Base-by-base conservation (phyloP, 352 stramenopile species). In the Phytophthora multivora region DNA sequence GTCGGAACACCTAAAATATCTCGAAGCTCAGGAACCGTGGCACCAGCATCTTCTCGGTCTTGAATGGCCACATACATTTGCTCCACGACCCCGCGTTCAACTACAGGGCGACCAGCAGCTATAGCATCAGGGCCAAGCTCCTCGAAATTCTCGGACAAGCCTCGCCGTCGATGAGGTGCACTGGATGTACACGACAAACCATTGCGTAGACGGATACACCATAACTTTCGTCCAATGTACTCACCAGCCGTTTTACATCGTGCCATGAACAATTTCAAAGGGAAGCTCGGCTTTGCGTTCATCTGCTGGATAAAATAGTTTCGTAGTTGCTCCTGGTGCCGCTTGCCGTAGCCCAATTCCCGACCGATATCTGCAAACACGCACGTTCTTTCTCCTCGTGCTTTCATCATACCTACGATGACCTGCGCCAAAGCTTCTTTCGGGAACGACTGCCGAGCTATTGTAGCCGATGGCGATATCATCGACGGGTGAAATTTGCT, bases 361-460 rank as follows among this genome's bases (percentile, higher is more conserved):
- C 84, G 83, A 1, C 83, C 86, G 51, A 95, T 89, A 35, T 95
- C 84, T n/a, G 86, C 83, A 66, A 95, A 90, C 26, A 95, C 84
- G 50, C 83, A 91, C 19, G 80, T 91, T 18, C 66, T 62, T 54
- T 91, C 79, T 23, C 80, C 79, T 47, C 84, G 83, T 26, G 75
- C 64, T n/a, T 66, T 66, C 39, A 95, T 66, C 55, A 92, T 86
- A 11, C 75, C 68, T 1, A 83, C 81, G 35, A 95, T 92, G 25
- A 80, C 69, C 30, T 84, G 57, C 25, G 77, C 69, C 8, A 93
- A 30, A 23, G 79, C 51, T 26, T 88, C 67, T 68, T 91, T 93
- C 2, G 82, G 85, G 40, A 90, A 87, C 2, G 51, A 56, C 33
- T 90, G 71, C 18, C 73, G 64, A 40, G 88, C 72, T 28, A 91